Evolutionary conservation across 176 grass and related monocot species (phyloP).

Genomic region (Phragmites australis): DNA sequence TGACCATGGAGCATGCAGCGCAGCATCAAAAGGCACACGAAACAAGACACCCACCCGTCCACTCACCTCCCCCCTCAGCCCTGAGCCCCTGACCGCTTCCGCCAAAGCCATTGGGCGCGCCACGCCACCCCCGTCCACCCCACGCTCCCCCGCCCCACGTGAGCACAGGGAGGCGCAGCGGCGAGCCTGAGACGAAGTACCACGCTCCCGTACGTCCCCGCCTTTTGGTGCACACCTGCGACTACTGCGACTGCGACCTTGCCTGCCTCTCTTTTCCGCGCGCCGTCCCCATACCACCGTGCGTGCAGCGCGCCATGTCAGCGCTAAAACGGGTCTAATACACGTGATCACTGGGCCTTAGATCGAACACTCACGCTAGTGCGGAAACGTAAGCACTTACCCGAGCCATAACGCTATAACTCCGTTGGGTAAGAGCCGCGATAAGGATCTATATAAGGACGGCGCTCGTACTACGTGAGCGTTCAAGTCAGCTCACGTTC

Average conservation of each 20-base stretch:
- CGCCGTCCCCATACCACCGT: background rate
- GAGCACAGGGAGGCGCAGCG: background rate
- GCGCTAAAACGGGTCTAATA: too few species aligned
- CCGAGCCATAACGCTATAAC: too few species aligned
- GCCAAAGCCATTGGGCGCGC: background rate
- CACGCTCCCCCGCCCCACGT: background rate
- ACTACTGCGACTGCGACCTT: background rate
- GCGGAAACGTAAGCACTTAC: too few species aligned
- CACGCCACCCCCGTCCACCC: background rate
- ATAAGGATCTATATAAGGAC: too few species aligned
- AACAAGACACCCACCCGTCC: background rate
- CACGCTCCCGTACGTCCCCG: background rate
- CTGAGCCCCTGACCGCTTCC: too few species aligned
- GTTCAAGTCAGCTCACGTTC: too few species aligned
- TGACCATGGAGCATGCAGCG: background rate
- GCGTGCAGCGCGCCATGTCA: background rate
- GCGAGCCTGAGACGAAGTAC: background rate
- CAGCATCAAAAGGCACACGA: constrained; percentile 33
- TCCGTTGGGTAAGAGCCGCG: too few species aligned
- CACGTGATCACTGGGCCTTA: too few species aligned
- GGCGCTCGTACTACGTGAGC: too few species aligned
- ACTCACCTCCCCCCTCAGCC: background rate
- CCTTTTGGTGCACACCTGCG: constrained; percentile 10
- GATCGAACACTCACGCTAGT: too few species aligned
- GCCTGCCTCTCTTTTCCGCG: background rate